Evolutionary conservation across 2,329 filamentous ascomycete genomes (phyloP), one percentile per base, ranked within the genome.

Genomic region (Boeremia exigua): DNA sequence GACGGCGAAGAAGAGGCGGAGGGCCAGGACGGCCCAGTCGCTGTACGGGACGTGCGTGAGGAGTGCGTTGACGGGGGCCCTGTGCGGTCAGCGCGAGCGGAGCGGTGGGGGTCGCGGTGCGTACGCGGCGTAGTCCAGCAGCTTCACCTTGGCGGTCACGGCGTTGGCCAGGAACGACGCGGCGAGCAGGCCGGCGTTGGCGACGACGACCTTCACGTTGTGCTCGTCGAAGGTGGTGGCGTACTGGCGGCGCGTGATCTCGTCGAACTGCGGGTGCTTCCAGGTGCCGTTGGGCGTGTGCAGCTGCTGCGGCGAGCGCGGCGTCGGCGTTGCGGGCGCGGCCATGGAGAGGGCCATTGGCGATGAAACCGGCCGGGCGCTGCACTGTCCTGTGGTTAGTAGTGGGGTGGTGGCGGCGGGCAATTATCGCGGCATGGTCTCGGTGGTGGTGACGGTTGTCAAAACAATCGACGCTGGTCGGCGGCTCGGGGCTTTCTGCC

Each of bases 231-330:
- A 96, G 43, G 83, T 90, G 12, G 87, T 86, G 17, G 88, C 88
- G 73, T 91, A 88, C 71, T 92, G 90, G 47, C 95, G 87, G 60
- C 85, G 84, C 14, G 90, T 87, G 72, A 99, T 96, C 77, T 98
- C 94, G 68, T 92, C 84, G 62, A 97, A 83, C 60, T 89, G 87
- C 30, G 95, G 95, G 75, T 99, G 95, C 70, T 88, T 86, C 94
- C 95, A 99, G 71, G 88, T 91, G 51, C 94, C 93, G 6, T 91
- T 72, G 4, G 79, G 74, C 9, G 75, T 74, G 48, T 63, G 52
- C 10, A 67, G 57, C 1, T 71, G 69, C 2, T 71, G 69, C 6
- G 68, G 70, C 2, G 65, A 38, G 1, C 65, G 65, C 7, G 64
- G 63, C 23, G 62, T 54, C 9, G 70, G 69, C 15, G 64, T 66